Conservation (phyloP, 257 asterid genomes). For the Paulownia fortunei region DNA sequence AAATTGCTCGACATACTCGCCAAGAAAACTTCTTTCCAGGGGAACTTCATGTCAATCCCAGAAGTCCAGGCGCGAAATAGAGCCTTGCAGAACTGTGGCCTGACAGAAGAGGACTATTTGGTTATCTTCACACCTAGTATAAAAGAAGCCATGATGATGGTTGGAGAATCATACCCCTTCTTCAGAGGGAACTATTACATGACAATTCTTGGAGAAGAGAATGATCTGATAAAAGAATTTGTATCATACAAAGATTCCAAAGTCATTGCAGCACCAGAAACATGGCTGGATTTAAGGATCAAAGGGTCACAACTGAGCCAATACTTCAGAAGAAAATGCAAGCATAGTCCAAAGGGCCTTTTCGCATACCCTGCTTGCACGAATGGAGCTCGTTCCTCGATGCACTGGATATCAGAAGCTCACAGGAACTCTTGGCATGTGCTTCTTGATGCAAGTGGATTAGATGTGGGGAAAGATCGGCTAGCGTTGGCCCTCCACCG, state of each 20-base stretch:
- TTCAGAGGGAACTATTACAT: constrained; percentile 76
- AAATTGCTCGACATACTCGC: constrained; percentile 59
- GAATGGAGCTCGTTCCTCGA: constrained; percentile 54
- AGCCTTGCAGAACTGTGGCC: constrained; percentile 70
- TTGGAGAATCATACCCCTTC: constrained; percentile 82
- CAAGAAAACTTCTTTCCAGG: constrained; percentile 55
- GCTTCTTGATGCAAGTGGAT: constrained; percentile 60
- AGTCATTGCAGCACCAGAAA: constrained; percentile 66
- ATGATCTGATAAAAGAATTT: constrained; percentile 54
- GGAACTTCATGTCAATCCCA: constrained; percentile 78
- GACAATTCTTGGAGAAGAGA: constrained; percentile 56
- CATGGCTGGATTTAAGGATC: constrained; percentile 85
- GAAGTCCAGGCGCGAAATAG: constrained; percentile 76
- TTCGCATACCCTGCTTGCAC: constrained; percentile 63
- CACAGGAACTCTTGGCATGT: constrained; percentile 81
- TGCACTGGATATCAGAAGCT: constrained; percentile 93
- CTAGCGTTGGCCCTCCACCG: constrained; percentile 64
- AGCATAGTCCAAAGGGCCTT: constrained; percentile 67
- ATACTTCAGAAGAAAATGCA: constrained; percentile 72
- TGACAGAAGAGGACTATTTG: constrained; percentile 62
- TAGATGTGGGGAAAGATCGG: constrained; percentile 55
- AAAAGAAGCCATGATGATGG: constrained; percentile 64
- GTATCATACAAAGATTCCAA: constrained; percentile 58
- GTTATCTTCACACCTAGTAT: constrained; percentile 48
- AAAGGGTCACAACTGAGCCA: constrained; percentile 87